Percentiles rank a stretch among this genome's conserved stretches.
Evolutionary conservation across 2,329 filamentous ascomycete genomes (phyloP).

Genomic region (Hypoxylon rubiginosum): DNA sequence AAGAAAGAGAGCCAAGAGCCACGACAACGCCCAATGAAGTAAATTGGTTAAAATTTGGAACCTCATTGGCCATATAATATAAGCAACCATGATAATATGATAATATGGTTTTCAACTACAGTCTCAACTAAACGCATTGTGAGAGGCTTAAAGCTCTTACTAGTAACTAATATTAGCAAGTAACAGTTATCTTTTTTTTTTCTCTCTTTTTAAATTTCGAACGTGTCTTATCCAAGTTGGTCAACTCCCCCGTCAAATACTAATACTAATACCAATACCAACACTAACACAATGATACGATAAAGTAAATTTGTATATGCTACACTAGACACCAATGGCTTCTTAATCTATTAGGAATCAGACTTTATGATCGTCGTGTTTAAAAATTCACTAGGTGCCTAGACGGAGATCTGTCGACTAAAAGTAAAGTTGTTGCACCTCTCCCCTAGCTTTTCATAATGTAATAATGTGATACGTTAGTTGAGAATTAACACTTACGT

Average conservation of each 20-base stretch:
- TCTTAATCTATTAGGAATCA: neutral
- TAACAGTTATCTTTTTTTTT: neutral
- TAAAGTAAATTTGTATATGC: neutral
- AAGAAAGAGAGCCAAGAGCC: neutral
- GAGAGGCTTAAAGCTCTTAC: neutral
- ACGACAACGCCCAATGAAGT: neutral
- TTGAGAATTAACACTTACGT: too few species aligned
- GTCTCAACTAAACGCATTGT: neutral
- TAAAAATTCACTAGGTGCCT: neutral
- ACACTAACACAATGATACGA: too few species aligned
- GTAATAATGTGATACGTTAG: too few species aligned
- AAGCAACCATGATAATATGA: constrained; percentile 18
- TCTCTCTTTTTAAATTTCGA: too few species aligned
- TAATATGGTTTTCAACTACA: neutral
- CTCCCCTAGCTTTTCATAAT: too few species aligned
- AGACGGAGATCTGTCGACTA: too few species aligned
- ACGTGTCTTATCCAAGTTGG: constrained; percentile 13
- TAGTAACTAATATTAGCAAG: neutral
- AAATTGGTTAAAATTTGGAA: too few species aligned
- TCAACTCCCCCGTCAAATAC: neutral
- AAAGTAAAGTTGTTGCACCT: too few species aligned
- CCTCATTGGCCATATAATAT: neutral
- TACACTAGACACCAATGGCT: neutral
- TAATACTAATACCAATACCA: too few species aligned
- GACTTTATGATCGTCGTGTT: neutral